Evolutionary conservation across 2,329 filamentous ascomycete genomes (phyloP).

Genomic region (Alternaria ventricosa): DNA sequence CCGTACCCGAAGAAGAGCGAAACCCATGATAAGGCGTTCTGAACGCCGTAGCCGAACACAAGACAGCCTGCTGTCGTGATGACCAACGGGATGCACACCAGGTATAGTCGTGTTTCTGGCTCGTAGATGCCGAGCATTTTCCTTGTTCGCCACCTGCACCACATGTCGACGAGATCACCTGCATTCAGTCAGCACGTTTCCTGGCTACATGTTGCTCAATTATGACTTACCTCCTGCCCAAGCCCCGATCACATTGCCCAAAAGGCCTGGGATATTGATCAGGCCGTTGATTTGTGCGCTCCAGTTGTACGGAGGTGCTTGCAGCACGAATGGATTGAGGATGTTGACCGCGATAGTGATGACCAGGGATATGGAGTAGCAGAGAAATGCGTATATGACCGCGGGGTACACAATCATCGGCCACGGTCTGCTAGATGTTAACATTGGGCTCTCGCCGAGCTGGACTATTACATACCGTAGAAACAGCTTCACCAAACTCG

Average conservation of each 20-base stretch:
- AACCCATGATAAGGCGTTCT: constrained; percentile 51
- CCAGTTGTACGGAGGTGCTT: constrained; percentile 50
- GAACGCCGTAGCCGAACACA: constrained; percentile 55
- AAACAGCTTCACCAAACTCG: constrained; percentile 45
- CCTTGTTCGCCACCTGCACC: constrained; percentile 51
- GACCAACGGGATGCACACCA: constrained; percentile 51
- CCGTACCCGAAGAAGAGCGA: constrained; percentile 57
- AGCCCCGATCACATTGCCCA: constrained; percentile 55
- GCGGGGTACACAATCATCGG: constrained; percentile 49
- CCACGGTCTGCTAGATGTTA: constrained; percentile 36
- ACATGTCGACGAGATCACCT: constrained; percentile 54
- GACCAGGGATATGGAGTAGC: constrained; percentile 47
- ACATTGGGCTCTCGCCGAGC: background rate
- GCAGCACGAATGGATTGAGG: constrained; percentile 48
- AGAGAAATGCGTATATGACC: constrained; percentile 47
- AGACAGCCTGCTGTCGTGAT: constrained; percentile 54
- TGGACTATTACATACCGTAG: constrained; percentile 15
- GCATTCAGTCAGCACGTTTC: background rate
- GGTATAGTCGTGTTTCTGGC: constrained; percentile 54
- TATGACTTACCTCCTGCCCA: constrained; percentile 42
- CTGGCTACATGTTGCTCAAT: background rate
- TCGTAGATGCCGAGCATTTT: constrained; percentile 54
- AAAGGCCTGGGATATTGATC: constrained; percentile 50
- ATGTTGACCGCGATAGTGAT: constrained; percentile 51
- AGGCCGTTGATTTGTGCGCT: constrained; percentile 46